Evolutionary conservation across 176 grass and related monocot genomes (phyloP).

Genomic region (Hsuehochloa calcarea): DNA sequence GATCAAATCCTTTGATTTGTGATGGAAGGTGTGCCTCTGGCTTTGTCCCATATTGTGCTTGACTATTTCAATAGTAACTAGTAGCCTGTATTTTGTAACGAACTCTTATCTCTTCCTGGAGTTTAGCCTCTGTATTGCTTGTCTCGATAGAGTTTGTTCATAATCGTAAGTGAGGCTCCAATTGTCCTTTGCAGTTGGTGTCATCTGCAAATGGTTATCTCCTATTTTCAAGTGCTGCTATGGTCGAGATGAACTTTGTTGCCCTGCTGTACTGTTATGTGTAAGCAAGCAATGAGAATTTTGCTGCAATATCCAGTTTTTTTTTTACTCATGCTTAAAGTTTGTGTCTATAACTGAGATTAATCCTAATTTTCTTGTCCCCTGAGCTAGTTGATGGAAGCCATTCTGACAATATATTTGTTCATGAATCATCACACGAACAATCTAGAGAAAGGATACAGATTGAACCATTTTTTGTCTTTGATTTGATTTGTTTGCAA

Average conservation of each 20-base stretch:
- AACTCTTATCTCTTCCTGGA: constrained; percentile 13
- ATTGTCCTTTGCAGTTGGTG: background rate
- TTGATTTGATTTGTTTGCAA: background rate
- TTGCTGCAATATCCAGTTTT: background rate
- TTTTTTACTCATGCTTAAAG: background rate
- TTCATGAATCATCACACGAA: background rate
- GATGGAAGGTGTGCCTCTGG: constrained; percentile 24
- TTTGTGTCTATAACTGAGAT: background rate
- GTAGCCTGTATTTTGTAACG: constrained; percentile 34
- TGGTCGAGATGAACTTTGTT: background rate
- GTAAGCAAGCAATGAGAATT: background rate
- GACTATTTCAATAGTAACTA: constrained; percentile 28
- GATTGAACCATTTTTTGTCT: background rate
- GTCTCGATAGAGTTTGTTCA: constrained; percentile 39
- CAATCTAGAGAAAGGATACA: background rate
- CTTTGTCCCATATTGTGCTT: constrained; percentile 26
- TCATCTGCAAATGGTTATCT: background rate
- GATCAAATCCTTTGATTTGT: constrained; percentile 28
- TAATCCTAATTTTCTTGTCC: background rate
- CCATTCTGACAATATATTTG: background rate
- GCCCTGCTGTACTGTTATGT: background rate
- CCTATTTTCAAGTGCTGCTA: background rate
- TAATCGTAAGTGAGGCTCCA: constrained; percentile 29
- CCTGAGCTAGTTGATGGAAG: background rate
- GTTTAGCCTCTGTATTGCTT: constrained; percentile 24